These are phyloP conservation scores for Chlorella sp. DNA, from an alignment of 139 green algal genomes.

Conservation along the genomic window DNA sequence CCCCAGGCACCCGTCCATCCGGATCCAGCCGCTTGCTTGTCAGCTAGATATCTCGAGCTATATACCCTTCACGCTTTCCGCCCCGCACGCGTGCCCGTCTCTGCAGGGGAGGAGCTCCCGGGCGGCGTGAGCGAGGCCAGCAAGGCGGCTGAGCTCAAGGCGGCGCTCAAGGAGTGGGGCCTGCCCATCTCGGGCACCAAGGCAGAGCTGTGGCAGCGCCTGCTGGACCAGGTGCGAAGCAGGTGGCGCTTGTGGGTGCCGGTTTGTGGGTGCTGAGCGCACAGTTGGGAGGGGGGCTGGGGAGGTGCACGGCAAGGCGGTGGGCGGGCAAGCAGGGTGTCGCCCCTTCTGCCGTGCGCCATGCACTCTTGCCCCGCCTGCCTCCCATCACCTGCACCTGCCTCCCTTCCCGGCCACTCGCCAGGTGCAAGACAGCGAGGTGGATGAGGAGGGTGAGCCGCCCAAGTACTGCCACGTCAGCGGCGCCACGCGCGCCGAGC, in stretches of 20 bases:
- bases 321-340: no score
- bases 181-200: not conserved
- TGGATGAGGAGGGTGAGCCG: not conserved
- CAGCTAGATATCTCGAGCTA: not conserved
- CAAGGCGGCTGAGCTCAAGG: not conserved
- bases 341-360: no score
- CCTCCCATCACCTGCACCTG: no score
- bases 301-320: no score
- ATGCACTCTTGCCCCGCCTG: no score
- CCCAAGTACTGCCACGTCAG: not conserved
- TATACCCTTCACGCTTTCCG: not conserved
- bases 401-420: no score
- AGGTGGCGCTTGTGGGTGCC: no score
- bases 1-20: no score
- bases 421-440: constrained; percentile 10
- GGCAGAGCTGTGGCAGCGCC: not conserved
- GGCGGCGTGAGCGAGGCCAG: not conserved
- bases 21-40: no score
- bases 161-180: not conserved
- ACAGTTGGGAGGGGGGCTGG: no score
- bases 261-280: no score
- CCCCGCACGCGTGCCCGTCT: not conserved
- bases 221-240: not conserved
- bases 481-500: not conserved
- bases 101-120: not conserved